These are phyloP conservation scores for Ceratobasidium sp. DNA, from an alignment of 1,284 basidiomycete genomes.

Conservation along the genomic window DNA sequence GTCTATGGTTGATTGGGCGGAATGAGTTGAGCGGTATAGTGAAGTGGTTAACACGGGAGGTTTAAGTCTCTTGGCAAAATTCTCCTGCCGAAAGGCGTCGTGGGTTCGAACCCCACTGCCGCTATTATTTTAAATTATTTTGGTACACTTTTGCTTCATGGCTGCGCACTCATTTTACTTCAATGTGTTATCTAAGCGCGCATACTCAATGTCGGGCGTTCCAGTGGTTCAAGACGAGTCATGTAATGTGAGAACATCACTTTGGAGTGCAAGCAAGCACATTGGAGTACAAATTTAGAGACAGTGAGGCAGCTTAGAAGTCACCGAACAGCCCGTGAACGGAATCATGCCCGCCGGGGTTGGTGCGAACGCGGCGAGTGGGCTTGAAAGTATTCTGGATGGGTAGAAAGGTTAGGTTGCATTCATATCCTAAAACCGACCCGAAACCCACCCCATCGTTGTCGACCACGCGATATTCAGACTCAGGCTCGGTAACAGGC, in stretches of 20 bases:
- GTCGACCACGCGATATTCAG: constrained; percentile 31
- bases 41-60: constrained; percentile 43
- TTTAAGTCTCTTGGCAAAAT: constrained; percentile 37
- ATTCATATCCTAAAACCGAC: neutral
- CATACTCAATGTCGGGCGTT: too few species aligned
- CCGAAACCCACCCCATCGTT: constrained; percentile 31
- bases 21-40: constrained; percentile 42
- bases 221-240: neutral
- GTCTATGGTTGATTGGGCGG: too few species aligned
- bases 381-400: constrained; percentile 44
- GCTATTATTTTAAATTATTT: neutral
- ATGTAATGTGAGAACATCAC: neutral
- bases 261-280: neutral
- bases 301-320: neutral
- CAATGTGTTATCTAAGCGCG: too few species aligned
- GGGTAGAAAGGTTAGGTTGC: neutral
- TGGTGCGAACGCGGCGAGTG: constrained; percentile 44
- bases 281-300: neutral
- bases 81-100: constrained; percentile 43
- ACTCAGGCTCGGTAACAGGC: neutral
- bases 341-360: constrained; percentile 28
- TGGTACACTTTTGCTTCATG: neutral
- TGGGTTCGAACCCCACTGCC: constrained; percentile 43
- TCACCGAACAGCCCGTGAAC: constrained; percentile 21
- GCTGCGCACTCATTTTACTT: too few species aligned